phyloP scores from a whole-genome alignment of 306 rosid genomes.

The Sechiopsis laciniata region DNA sequence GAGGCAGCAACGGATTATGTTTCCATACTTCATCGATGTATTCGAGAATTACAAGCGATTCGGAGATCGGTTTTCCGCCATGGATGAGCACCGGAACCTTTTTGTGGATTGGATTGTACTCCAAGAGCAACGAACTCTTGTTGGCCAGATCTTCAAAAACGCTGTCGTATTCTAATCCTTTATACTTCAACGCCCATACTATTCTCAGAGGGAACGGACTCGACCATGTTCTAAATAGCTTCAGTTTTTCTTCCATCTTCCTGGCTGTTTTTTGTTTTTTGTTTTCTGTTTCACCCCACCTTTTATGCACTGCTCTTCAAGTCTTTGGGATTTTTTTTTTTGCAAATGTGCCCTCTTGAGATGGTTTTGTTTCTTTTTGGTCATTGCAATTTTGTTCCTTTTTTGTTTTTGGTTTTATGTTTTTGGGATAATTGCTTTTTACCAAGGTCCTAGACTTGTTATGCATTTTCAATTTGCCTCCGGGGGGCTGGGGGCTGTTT shows the following conservation, averaged over 20 bases:
- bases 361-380: no score
- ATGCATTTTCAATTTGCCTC: no score
- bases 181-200: slow-evolving; percentile 35
- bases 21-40: slow-evolving; percentile 37
- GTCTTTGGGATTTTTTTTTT: background rate
- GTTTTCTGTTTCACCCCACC: background rate
- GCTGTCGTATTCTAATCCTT: slow-evolving; percentile 28
- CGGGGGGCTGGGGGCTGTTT: no score
- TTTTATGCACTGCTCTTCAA: background rate
- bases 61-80: slow-evolving; percentile 28
- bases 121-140: slow-evolving; percentile 36
- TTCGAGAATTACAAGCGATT: slow-evolving; percentile 31
- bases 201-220: slow-evolving; percentile 28
- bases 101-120: slow-evolving; percentile 27
- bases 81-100: slow-evolving; percentile 35
- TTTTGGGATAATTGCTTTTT: no score
- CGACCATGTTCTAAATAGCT: slow-evolving; percentile 32
- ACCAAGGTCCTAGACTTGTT: no score
- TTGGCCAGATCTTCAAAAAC: slow-evolving; percentile 34
- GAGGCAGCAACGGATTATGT: slow-evolving; percentile 29
- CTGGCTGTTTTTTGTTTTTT: background rate
- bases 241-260: slow-evolving; percentile 18
- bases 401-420: no score
- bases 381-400: no score
- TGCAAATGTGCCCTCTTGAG: background rate